These are phyloP conservation scores for Thermothielavioides terrestris DNA, from an alignment of 495 filamentous ascomycete genomes.

Conservation along the genomic window DNA sequence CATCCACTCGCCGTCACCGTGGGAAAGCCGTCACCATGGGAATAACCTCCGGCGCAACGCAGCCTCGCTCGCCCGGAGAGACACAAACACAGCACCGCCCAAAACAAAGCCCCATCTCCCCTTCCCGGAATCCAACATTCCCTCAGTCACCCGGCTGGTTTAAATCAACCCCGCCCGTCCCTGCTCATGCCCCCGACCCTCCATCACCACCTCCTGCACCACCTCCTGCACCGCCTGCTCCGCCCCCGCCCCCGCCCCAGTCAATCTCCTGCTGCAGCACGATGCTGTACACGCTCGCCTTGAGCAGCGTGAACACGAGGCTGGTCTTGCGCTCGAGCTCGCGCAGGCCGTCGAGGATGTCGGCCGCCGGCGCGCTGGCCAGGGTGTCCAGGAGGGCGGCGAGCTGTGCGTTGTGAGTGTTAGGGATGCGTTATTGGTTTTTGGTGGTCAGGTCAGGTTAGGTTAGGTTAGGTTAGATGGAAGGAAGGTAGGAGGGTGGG, in stretches of 20 bases:
- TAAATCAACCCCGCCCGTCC: too few relatives aligned
- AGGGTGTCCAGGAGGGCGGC: conserved; percentile 53
- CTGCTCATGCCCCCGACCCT: background rate
- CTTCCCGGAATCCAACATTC: too few relatives aligned
- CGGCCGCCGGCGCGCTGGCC: conserved; percentile 53
- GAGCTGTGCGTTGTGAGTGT: conserved; percentile 48
- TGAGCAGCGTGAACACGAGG: conserved; percentile 86
- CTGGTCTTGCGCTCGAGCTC: conserved; percentile 89
- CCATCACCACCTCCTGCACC: background rate
- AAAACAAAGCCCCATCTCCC: too few relatives aligned
- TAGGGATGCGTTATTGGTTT: too few relatives aligned
- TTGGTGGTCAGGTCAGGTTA: too few relatives aligned
- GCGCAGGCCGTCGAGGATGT: conserved; percentile 74
- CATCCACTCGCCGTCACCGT: background rate
- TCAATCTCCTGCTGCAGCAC: conserved; percentile 93
- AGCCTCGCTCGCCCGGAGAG: too few relatives aligned
- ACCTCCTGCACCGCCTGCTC: background rate
- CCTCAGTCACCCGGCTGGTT: too few relatives aligned
- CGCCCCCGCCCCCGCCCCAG: conserved; percentile 32
- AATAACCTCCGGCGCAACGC: too few relatives aligned
- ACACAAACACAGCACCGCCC: too few relatives aligned
- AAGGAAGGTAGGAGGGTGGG: background rate
- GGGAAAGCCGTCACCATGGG: background rate
- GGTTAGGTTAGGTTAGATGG: background rate
- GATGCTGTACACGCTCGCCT: conserved; percentile 97